phyloP scores from a whole-genome alignment of 2,329 filamentous ascomycete species.

The Lojkania enalia region DNA sequence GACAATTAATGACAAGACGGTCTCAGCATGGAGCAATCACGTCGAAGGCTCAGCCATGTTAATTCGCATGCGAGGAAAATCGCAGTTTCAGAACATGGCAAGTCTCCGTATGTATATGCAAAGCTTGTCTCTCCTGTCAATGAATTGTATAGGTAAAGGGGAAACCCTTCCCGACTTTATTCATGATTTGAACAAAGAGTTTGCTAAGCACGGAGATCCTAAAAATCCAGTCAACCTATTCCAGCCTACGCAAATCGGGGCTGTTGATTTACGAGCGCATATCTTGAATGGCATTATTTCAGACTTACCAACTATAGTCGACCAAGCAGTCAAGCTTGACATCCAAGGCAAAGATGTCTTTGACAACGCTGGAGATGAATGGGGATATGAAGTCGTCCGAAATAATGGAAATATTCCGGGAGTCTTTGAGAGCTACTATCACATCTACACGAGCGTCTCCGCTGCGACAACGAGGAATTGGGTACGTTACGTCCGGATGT shows the following conservation, averaged over 20 bases:
- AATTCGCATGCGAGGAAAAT: slow-evolving; percentile 33
- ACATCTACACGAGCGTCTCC: slow-evolving; percentile 33
- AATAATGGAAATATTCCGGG: slow-evolving; percentile 16
- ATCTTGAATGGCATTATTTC: slow-evolving; percentile 22
- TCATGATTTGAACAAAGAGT: slow-evolving; percentile 28
- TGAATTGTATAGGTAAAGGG: slow-evolving; percentile 35
- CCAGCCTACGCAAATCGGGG: slow-evolving; percentile 34
- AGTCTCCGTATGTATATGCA: slow-evolving; percentile 40
- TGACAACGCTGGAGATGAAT: slow-evolving; percentile 19
- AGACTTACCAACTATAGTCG: slow-evolving; percentile 25
- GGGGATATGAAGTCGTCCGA: slow-evolving; percentile 28
- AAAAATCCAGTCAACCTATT: slow-evolving; percentile 31
- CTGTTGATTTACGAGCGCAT: slow-evolving; percentile 30
- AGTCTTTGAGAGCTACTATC: slow-evolving; percentile 34
- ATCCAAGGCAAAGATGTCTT: slow-evolving; percentile 24
- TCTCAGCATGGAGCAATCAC: slow-evolving; percentile 41
- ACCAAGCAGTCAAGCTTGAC: slow-evolving; percentile 32
- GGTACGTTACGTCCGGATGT: slow-evolving; percentile 38
- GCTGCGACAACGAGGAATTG: slow-evolving; percentile 41
- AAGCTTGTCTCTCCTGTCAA: slow-evolving; percentile 28
- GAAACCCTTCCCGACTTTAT: slow-evolving; percentile 28
- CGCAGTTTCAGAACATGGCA: slow-evolving; percentile 32
- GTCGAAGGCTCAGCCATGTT: slow-evolving; percentile 41
- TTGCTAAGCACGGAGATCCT: slow-evolving; percentile 22
- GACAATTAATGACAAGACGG: slow-evolving; percentile 32